These are phyloP conservation scores for Castanea sativa DNA, from an alignment of 306 rosid species.

Conservation along the genomic window DNA sequence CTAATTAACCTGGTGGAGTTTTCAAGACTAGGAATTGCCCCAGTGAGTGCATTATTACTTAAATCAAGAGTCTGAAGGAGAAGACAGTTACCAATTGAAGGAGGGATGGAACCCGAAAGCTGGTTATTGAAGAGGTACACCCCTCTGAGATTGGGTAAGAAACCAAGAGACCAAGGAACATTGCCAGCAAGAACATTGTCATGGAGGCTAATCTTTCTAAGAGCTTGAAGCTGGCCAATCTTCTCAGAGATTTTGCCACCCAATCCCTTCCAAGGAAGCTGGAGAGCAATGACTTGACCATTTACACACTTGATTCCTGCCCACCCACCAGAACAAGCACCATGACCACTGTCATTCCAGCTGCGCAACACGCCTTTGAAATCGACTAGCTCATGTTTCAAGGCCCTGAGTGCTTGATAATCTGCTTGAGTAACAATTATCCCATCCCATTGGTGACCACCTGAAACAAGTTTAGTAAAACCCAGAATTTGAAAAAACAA, in stretches of 20 bases:
- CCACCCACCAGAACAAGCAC: constrained; percentile 92
- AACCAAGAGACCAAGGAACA: constrained; percentile 66
- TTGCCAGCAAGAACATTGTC: constrained; percentile 62
- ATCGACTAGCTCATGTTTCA: constrained; percentile 63
- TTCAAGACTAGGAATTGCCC: constrained; percentile 61
- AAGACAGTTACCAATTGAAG: constrained; percentile 68
- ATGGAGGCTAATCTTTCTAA: constrained; percentile 78
- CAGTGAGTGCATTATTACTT: constrained; percentile 67
- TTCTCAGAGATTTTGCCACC: constrained; percentile 76
- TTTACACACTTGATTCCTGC: constrained; percentile 84
- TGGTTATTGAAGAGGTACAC: constrained; percentile 84
- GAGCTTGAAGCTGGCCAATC: constrained; percentile 73
- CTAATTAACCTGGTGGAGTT: constrained; percentile 65
- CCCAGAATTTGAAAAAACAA: constrained; percentile 35
- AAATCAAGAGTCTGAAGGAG: constrained; percentile 82
- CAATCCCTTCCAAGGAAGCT: constrained; percentile 90
- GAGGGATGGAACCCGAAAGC: constrained; percentile 80
- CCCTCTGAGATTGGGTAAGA: constrained; percentile 81
- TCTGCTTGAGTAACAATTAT: constrained; percentile 55
- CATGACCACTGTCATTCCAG: constrained; percentile 80
- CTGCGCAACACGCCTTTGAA: constrained; percentile 57
- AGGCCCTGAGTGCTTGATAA: constrained; percentile 61
- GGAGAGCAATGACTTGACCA: constrained; percentile 86
- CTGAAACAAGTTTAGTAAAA: constrained; percentile 29
- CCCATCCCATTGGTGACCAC: constrained; percentile 59